Base-by-base conservation (phyloP, 805 yeast genomes). In the Millerozyma miso region DNA sequence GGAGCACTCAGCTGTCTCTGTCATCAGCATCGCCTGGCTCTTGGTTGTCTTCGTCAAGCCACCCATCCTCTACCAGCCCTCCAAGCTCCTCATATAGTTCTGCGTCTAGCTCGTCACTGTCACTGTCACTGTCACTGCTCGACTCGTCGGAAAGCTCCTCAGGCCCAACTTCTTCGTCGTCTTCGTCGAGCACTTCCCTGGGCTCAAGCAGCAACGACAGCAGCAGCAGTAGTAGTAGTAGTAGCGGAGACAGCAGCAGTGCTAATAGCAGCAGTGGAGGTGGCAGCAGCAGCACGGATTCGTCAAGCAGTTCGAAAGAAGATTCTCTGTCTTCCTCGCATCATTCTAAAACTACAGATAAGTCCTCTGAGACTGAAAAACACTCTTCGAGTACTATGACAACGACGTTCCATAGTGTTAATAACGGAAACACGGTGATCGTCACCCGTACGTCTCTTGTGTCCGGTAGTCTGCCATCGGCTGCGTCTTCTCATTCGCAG, bases 401-500 rank as follows among this genome's bases (percentile, higher is more conserved):
- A 4, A 60, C 73, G 15, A 63, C 71, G 1, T 58, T 47, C 38
- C 49, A 54, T 4, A 63, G 72, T 1, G 67, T 60, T 2, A 63
- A 59, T 36, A 59, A 59, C 40, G 76, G 75, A 2, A 51, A 36
- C 15, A 69, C 73, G 2, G 58, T 69, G 2, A 48, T 67, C 26
- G 73, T 71, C 14, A 71, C 75, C n/a, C 53, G 54, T 20, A 71
- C 75, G 1, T 58, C 71, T 8, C 15, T 66, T 15, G 52, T 63
- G 4, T 42, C 56, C 2, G 41, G 44, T 35, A 41, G 50, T 26
- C 49, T 68, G 12, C 48, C 57, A 31, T 56, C 66, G 1, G 51
- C 62, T 3, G 46, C 65, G 5, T 41, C 56, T 0, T 44, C 40
- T 29, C 41, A 39, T 35, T 50, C 48, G 38, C 41, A 41, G 39